Conservation (phyloP, 164 flowering plant species). For the Annona squamosa region DNA sequence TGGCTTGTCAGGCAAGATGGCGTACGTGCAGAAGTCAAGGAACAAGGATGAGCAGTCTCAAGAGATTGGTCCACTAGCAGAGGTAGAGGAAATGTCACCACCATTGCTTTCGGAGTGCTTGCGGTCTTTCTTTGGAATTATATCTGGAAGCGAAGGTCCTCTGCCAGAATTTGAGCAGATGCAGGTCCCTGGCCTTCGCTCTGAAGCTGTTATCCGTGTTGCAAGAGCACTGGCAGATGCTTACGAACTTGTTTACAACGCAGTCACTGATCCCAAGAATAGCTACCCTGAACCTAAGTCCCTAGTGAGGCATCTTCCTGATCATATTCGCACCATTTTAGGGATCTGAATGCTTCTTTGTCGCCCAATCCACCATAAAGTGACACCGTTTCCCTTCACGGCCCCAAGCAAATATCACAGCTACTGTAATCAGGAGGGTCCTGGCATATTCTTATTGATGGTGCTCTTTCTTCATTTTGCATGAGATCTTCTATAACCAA, state of each 20-base stretch:
- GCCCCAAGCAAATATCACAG: background rate
- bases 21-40: constrained; percentile 34
- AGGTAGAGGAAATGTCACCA: constrained; percentile 61
- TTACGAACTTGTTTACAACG: constrained; percentile 65
- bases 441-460: background rate
- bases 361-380: background rate
- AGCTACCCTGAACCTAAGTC: constrained; percentile 78
- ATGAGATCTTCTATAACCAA: no score
- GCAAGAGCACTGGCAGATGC: constrained; percentile 69
- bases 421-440: background rate
- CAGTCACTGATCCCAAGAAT: constrained; percentile 72
- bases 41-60: constrained; percentile 15
- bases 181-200: constrained; percentile 74
- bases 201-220: constrained; percentile 58
- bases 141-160: constrained; percentile 73
- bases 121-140: constrained; percentile 63
- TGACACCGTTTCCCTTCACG: background rate
- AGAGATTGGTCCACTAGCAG: constrained; percentile 42
- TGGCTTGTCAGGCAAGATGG: constrained; percentile 56
- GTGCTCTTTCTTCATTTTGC: no score
- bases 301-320: constrained; percentile 92
- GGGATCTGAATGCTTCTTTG: constrained; percentile 44
- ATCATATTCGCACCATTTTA: constrained; percentile 84
- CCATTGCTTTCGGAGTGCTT: constrained; percentile 64
- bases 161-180: constrained; percentile 89